A percentile compares a stretch with the other conserved stretches of the same genome.
Evolutionary conservation across 1,284 basidiomycete genomes (phyloP).

Genomic region (Fistulinella staudtii): DNA sequence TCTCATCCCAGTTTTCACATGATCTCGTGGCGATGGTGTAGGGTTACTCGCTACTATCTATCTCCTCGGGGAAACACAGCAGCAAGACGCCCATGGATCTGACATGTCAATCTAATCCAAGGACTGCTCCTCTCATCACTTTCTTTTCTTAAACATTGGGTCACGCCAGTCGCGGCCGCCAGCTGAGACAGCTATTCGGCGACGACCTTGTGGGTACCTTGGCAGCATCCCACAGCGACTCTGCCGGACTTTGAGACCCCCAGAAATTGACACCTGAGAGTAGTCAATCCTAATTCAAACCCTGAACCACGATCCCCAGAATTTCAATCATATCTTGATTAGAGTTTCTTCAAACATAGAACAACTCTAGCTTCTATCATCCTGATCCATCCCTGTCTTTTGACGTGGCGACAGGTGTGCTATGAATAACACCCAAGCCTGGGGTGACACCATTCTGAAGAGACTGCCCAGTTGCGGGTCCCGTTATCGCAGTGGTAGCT

Average conservation of each 20-base stretch:
- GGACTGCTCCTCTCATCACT: neutral
- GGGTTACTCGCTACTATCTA: neutral
- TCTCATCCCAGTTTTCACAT: neutral
- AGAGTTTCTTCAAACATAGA: conserved; percentile 13
- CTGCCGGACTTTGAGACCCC: too few relatives aligned
- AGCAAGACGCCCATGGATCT: too few relatives aligned
- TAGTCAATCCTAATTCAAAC: neutral
- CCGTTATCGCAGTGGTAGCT: conserved; percentile 6
- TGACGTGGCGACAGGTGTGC: conserved; percentile 8
- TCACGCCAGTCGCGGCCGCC: too few relatives aligned
- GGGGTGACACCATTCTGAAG: conserved; percentile 15
- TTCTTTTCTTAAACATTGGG: too few relatives aligned
- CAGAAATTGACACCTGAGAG: neutral
- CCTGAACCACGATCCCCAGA: neutral
- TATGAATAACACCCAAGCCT: conserved; percentile 4
- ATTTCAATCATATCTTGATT: conserved; percentile 9
- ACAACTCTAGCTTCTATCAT: conserved; percentile 18
- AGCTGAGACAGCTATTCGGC: too few relatives aligned
- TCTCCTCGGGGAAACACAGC: neutral
- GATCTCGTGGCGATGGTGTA: neutral
- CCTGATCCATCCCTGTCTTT: conserved; percentile 25
- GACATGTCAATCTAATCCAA: too few relatives aligned
- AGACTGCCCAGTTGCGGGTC: conserved; percentile 12
- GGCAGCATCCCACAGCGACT: too few relatives aligned
- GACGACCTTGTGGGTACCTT: too few relatives aligned